Base-by-base conservation (phyloP, 306 rosid genomes). In the Senna tora region DNA sequence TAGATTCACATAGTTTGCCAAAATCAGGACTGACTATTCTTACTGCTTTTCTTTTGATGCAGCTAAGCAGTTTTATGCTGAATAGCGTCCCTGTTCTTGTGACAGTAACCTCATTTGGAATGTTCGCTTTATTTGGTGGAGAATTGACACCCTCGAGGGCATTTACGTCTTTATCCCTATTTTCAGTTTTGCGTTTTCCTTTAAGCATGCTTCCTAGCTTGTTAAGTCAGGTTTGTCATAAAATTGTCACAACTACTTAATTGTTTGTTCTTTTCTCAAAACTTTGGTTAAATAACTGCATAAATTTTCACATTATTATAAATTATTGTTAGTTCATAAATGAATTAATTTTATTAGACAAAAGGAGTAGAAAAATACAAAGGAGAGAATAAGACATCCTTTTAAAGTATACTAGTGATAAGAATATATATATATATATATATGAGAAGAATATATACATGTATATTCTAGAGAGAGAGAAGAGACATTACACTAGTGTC, bases 131-230 rank as follows among this genome's bases (percentile, higher is more conserved):
- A 76, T 89, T 88, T 77, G 98, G 98, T 45, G 97, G 97, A 47
- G 80, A 90, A 20, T 73, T 93, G 80, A 90, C 98, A 63, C 97
- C 98, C 54, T 82, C 98, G 49, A 87, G 90, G 65, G 97, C 98
- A 53, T 93, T 93, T 72, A 90, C 98, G 58, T 90, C 98, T 32
- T 86, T 90, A 33, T 88, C 98, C 47, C 85, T 93, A 28, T 93
- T 90, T 65, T 72, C 98, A 2, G 81, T 93, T 71, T 71, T 93
- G 77, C 89, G 93, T 36, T 74, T 19, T 81, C 98, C 98, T 73
- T 74, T 93, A 75, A 84, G 65, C 82, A 88, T 83, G 90, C 90
- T 90, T 36, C 97, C 96, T 64, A 88, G 75, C 75, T 77, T 89
- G 75, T 73, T 93, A 52, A 93, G 90, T 84, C 96, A 93, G 98